Conservation (phyloP, 345 rosid genomes). For the Litchi chinensis region DNA sequence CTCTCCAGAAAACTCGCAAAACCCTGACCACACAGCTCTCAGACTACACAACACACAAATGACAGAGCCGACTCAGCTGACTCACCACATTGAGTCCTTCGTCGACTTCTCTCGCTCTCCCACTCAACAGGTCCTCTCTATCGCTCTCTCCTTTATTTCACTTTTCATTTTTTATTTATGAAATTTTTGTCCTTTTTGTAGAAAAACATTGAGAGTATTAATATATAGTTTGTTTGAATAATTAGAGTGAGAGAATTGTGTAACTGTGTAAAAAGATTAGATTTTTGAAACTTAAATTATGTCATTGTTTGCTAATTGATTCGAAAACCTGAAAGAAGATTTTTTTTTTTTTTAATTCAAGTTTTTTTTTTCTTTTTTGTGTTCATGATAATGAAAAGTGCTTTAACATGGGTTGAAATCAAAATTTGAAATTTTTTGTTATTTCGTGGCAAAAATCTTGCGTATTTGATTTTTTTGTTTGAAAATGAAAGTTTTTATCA, state of each 20-base stretch:
- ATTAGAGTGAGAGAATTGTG: neutral
- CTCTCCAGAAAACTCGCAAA: neutral
- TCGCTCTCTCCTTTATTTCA: neutral
- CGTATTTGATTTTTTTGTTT: too few relatives aligned
- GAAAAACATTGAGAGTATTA: neutral
- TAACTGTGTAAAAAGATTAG: neutral
- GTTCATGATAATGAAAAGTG: neutral
- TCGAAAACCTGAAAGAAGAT: neutral
- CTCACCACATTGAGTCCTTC: slow-evolving; percentile 62
- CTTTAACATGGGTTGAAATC: neutral
- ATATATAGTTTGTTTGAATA: too few relatives aligned
- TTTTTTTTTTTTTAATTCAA: neutral
- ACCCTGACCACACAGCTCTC: neutral
- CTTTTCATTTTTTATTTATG: neutral
- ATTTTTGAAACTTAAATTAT: neutral
- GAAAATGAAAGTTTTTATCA: too few relatives aligned
- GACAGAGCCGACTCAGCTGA: slow-evolving; percentile 52
- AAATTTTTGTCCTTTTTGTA: neutral
- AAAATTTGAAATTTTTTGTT: neutral
- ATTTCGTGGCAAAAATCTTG: neutral
- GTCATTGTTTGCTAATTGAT: neutral
- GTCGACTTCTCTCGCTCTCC: slow-evolving; percentile 60
- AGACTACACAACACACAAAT: slow-evolving; percentile 22
- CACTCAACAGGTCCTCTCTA: slow-evolving; percentile 52
- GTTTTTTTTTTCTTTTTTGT: neutral